Conservation (phyloP, 306 rosid species). For the Begonia peltatifolia region DNA sequence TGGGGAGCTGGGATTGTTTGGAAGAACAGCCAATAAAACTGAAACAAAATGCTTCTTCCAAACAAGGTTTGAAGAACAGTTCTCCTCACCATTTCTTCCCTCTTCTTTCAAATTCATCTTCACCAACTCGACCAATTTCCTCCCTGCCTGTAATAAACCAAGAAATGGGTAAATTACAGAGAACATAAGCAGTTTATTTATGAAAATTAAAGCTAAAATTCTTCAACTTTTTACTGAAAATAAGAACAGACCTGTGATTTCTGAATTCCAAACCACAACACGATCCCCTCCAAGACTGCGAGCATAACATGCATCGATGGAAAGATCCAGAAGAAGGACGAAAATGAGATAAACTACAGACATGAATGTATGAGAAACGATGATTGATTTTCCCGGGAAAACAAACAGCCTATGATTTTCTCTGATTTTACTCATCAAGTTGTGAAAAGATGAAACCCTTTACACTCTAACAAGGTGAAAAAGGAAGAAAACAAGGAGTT, state of each 20-base stretch:
- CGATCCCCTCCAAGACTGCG: neutral
- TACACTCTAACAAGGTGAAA: no score
- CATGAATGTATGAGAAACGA: neutral
- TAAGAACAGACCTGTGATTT: neutral
- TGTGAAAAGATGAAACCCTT: neutral
- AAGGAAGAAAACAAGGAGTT: neutral
- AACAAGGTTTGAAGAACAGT: neutral
- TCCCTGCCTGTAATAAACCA: no score
- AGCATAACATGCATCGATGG: neutral
- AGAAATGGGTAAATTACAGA: no score
- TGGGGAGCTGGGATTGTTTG: neutral
- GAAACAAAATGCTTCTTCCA: neutral
- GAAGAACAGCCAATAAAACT: neutral
- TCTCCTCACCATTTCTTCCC: neutral
- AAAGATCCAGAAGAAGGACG: neutral
- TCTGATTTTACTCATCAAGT: neutral
- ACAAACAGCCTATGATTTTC: no score
- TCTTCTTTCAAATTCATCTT: neutral
- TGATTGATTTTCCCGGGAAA: neutral
- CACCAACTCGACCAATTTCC: no score
- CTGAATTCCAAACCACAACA: neutral
- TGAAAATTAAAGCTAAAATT: no score
- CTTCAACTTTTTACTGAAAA: neutral
- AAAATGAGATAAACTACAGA: neutral
- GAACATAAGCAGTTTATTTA: neutral